phyloP scores from a whole-genome alignment of 305 asterid species.

The Salvia sclarea region DNA sequence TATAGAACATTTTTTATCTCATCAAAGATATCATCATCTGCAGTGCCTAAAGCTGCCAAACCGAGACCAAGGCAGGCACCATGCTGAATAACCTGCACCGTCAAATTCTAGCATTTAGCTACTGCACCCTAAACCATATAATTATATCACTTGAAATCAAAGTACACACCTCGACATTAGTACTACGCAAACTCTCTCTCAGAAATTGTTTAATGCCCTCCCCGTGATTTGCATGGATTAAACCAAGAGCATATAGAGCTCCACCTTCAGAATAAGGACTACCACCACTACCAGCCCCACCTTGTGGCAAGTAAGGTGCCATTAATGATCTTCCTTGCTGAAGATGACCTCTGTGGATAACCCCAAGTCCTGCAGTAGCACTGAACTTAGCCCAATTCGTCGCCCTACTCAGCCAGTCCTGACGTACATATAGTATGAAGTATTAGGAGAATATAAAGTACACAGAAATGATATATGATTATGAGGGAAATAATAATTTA shows the following conservation, averaged over 20 bases:
- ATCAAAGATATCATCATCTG: conserved; percentile 89
- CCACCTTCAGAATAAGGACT: conserved; percentile 89
- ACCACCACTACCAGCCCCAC: conserved; percentile 73
- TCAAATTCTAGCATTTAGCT: conserved; percentile 18
- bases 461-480: background rate
- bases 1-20: conserved; percentile 86
- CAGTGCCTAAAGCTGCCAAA: conserved; percentile 96
- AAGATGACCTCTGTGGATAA: conserved; percentile 94
- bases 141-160: conserved; percentile 16
- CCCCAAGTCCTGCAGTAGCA: conserved; percentile 99
- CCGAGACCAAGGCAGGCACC: conserved; percentile 99
- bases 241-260: conserved; percentile 64
- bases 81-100: conserved; percentile 91
- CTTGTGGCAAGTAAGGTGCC: conserved; percentile 93
- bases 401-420: conserved; percentile 99
- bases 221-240: conserved; percentile 94
- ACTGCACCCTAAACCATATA: conserved; percentile 8
- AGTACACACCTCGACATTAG: conserved; percentile 55
- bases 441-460: conserved; percentile 19
- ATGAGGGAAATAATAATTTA: background rate
- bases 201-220: conserved; percentile 97
- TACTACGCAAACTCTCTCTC: conserved; percentile 84
- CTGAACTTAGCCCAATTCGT: conserved; percentile 99
- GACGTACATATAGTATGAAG: conserved; percentile 27
- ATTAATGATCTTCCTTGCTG: conserved; percentile 98